Evolutionary conservation across 225 moss, liverwort and hornwort genomes (phyloP).

Genomic region (Bryum argenteum): DNA sequence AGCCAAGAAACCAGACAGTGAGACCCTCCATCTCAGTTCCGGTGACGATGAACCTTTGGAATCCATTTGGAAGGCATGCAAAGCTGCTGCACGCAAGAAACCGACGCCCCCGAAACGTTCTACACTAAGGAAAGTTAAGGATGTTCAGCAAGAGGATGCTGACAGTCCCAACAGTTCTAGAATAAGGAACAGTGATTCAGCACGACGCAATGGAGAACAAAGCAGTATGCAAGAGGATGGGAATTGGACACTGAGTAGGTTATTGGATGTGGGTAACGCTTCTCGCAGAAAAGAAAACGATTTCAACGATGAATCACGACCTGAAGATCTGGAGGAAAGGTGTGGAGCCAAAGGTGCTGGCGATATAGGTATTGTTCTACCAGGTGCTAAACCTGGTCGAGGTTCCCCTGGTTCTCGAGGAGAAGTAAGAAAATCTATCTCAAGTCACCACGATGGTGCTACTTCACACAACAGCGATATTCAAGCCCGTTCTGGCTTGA

Average conservation of each 20-base stretch:
- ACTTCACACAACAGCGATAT: constrained; percentile 44
- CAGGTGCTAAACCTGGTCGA: constrained; percentile 24
- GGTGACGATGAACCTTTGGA: constrained; percentile 49
- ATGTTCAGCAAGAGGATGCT: constrained; percentile 21
- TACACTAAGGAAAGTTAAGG: constrained; percentile 8
- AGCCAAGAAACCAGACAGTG: constrained; percentile 30
- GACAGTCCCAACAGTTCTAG: constrained; percentile 25
- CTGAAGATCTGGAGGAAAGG: constrained; percentile 34
- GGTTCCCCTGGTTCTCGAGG: constrained; percentile 34
- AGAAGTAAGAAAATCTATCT: constrained; percentile 41
- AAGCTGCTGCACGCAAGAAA: constrained; percentile 40
- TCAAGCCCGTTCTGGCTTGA: constrained; percentile 29
- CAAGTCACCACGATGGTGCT: constrained; percentile 52
- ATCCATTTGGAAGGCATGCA: constrained; percentile 28
- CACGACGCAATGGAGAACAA: constrained; percentile 24
- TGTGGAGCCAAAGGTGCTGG: constrained; percentile 26
- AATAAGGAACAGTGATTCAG: constrained; percentile 23
- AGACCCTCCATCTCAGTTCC: constrained; percentile 46
- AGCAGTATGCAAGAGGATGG: constrained; percentile 25
- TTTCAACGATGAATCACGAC: constrained; percentile 45
- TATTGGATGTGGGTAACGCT: constrained; percentile 33
- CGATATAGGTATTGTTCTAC: constrained; percentile 22
- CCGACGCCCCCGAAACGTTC: constrained; percentile 19
- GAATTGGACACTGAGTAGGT: constrained; percentile 32
- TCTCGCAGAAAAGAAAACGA: constrained; percentile 38